phyloP scores from a whole-genome alignment of 2,329 filamentous ascomycete genomes.

The Cercospora zeae-maydis region DNA sequence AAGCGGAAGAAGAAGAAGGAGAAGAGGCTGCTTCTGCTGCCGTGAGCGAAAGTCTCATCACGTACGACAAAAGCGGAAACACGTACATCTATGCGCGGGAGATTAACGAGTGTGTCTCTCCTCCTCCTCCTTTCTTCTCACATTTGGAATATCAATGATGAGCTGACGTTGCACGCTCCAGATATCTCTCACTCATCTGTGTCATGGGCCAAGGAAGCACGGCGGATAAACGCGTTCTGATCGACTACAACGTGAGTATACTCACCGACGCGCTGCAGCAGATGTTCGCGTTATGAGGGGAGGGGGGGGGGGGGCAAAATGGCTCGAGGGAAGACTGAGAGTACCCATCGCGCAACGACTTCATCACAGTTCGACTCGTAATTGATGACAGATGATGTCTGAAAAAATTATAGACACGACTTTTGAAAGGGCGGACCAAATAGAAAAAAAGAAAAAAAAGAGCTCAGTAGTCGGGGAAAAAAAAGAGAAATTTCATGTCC shows the following conservation, averaged over 20 bases:
- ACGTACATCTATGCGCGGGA: slow-evolving; percentile 62
- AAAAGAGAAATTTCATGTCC: slow-evolving; percentile 9
- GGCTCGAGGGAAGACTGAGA: too few species aligned
- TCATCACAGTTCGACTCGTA: not conserved
- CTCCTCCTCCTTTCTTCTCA: not conserved
- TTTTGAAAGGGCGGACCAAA: not conserved
- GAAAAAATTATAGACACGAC: not conserved
- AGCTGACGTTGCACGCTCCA: slow-evolving; percentile 29
- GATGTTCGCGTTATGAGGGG: slow-evolving; percentile 56
- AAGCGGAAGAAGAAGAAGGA: too few species aligned
- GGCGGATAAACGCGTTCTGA: slow-evolving; percentile 76
- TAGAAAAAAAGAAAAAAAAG: slow-evolving; percentile 4
- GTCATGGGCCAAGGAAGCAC: slow-evolving; percentile 80
- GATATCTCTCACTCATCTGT: slow-evolving; percentile 75
- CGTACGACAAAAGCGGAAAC: slow-evolving; percentile 56
- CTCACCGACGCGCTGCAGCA: slow-evolving; percentile 74
- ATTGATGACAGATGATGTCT: not conserved
- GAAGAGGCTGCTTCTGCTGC: not conserved
- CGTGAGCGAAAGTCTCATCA: slow-evolving; percentile 57
- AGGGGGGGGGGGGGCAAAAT: too few species aligned
- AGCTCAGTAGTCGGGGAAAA: slow-evolving; percentile 6
- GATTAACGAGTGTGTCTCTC: slow-evolving; percentile 59
- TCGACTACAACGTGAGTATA: slow-evolving; percentile 83
- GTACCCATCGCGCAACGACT: too few species aligned
- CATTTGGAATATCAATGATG: too few species aligned